A percentile compares a stretch with the other conserved stretches of the same genome.
Evolutionary conservation across 306 rosid genomes (phyloP).

Genomic region (Begonia loranthoides): DNA sequence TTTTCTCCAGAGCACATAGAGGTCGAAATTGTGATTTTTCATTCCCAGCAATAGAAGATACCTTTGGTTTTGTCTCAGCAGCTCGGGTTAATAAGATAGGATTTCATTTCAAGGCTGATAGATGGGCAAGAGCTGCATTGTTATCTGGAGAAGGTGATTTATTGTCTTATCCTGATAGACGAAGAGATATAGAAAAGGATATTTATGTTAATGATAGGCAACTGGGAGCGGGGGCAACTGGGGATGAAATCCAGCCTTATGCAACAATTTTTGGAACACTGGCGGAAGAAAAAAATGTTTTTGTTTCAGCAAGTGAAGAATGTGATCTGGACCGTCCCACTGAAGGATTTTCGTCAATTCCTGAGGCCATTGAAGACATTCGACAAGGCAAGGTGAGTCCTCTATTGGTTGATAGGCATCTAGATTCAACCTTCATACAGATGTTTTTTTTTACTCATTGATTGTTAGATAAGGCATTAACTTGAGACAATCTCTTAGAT

Average conservation of each 20-base stretch:
- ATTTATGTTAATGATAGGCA: background rate
- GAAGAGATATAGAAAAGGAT: slow-evolving; percentile 1
- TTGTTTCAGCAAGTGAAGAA: slow-evolving; percentile 21
- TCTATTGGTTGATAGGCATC: background rate
- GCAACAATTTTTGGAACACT: slow-evolving; percentile 21
- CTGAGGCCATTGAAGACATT: slow-evolving; percentile 79
- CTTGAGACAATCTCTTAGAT: slow-evolving; percentile 28
- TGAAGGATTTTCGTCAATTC: slow-evolving; percentile 59
- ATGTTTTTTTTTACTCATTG: slow-evolving; percentile 6
- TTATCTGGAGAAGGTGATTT: slow-evolving; percentile 34
- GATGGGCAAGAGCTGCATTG: slow-evolving; percentile 20
- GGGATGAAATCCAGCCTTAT: slow-evolving; percentile 17
- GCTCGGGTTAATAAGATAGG: slow-evolving; percentile 12
- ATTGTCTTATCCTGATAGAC: slow-evolving; percentile 14
- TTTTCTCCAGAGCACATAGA: slow-evolving; percentile 7
- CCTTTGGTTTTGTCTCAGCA: slow-evolving; percentile 8
- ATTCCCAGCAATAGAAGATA: slow-evolving; percentile 4
- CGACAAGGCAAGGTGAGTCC: slow-evolving; percentile 65
- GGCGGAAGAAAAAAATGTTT: slow-evolving; percentile 13
- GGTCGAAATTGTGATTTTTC: slow-evolving; percentile 1
- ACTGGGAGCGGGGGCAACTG: background rate
- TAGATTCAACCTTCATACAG: no score
- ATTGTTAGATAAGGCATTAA: background rate
- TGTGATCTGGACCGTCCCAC: slow-evolving; percentile 60
- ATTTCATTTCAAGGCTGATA: slow-evolving; percentile 12